A percentile compares a stretch with the other conserved stretches of the same genome.
These are phyloP conservation scores for Xylaria digitata DNA, from an alignment of 2,329 filamentous ascomycete species.

Conservation along the genomic window DNA sequence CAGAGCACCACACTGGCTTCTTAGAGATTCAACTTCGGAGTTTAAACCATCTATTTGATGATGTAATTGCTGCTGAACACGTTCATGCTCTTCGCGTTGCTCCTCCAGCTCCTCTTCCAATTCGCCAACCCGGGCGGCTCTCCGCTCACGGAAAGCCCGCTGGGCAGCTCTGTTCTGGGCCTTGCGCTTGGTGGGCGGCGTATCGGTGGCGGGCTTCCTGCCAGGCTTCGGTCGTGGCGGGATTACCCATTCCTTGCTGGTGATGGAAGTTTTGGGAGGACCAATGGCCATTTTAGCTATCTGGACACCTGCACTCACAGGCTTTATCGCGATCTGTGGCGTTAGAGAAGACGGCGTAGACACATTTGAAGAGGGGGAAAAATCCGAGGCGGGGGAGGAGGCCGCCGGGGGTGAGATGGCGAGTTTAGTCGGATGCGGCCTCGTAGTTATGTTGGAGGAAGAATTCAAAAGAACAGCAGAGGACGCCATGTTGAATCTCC, in stretches of 20 bases:
- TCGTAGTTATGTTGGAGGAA: conserved; percentile 37
- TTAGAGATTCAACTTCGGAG: conserved; percentile 73
- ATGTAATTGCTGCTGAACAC: conserved; percentile 67
- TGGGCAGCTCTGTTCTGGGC: conserved; percentile 94
- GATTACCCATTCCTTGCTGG: conserved; percentile 86
- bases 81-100: conserved; percentile 66
- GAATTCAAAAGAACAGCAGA: conserved; percentile 37
- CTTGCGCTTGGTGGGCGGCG: conserved; percentile 91
- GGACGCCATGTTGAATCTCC: conserved; percentile 42
- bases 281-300: conserved; percentile 59
- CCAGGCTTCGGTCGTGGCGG: conserved; percentile 89
- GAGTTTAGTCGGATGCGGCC: conserved; percentile 45
- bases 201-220: conserved; percentile 92
- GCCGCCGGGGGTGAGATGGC: conserved; percentile 47
- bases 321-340: conserved; percentile 48
- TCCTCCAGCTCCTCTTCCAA: conserved; percentile 75
- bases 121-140: conserved; percentile 85
- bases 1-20: conserved; percentile 69
- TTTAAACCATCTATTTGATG: conserved; percentile 71
- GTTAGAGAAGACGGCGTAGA: conserved; percentile 46
- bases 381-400: conserved; percentile 46
- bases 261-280: conserved; percentile 69
- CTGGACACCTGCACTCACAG: conserved; percentile 35
- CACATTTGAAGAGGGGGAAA: conserved; percentile 45
- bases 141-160: conserved; percentile 86